Percentiles rank a stretch among this genome's conserved stretches.
Conservation (phyloP, 2,329 filamentous ascomycete species). For the Diaporthe citrichinensis region DNA sequence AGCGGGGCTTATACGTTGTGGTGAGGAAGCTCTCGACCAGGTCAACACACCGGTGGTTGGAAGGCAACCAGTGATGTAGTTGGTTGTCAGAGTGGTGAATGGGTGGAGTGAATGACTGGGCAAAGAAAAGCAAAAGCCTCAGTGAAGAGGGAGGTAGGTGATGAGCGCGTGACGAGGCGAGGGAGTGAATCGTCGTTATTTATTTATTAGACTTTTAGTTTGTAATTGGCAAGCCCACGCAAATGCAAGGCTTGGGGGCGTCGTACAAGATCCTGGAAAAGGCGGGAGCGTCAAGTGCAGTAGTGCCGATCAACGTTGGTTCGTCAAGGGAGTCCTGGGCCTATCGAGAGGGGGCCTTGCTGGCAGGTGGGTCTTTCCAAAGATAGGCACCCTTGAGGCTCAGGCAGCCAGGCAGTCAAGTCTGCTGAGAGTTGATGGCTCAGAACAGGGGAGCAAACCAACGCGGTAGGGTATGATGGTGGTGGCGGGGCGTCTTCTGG, state of each 20-base stretch:
- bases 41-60: not conserved
- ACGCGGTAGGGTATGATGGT: conserved; percentile 1
- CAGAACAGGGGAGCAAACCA: not conserved
- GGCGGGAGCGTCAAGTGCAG: conserved; percentile 28
- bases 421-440: conserved; percentile 2
- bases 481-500: conserved; percentile 10
- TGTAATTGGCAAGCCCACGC: not conserved
- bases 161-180: conserved; percentile 2
- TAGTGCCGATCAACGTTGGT: conserved; percentile 30
- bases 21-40: not conserved
- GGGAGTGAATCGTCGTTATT: conserved; percentile 27
- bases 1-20: not conserved
- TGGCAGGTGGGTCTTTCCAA: conserved; percentile 27
- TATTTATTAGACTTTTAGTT: conserved; percentile 24
- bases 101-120: conserved; percentile 18
- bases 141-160: not conserved
- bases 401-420: not conserved
- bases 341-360: conserved; percentile 10
- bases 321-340: not conserved
- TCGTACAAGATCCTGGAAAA: conserved; percentile 4
- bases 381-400: conserved; percentile 26
- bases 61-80: conserved; percentile 10
- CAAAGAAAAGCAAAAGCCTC: conserved; percentile 17
- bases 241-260: conserved; percentile 16
- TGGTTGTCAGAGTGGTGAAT: not conserved